Evolutionary conservation across 73 alveolate species (phyloP), one percentile per base, ranked within the genome.

Genomic region (Diophrys appendiculata): DNA sequence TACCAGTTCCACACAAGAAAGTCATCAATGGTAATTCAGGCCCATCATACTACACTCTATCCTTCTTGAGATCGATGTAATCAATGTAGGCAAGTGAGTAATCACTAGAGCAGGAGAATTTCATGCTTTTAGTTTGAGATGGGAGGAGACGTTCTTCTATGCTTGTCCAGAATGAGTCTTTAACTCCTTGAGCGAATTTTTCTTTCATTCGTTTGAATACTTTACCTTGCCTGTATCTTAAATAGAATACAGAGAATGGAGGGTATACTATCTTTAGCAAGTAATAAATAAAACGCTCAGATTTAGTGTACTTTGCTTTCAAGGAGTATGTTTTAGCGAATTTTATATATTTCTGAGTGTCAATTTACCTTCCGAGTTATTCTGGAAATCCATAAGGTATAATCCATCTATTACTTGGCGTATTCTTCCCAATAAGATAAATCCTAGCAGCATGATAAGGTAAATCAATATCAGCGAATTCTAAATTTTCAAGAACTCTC

Each of bases 61-160:
- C 78, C 65, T 73, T 80, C 52, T 67, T 75, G 0, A 80, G 54
- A 73, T 86, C 93, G 5, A 86, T 24, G 78, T 79, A 80, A 75
- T 86, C 93, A n/a, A 86, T 65, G 56, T 73, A 86, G 23, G 84
- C 89, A 64, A 86, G 33, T 5, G 89, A 72, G 52, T 64, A 73
- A 43, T 78, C 87, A 33, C 73, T 80, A 27, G 76, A 32, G 13
- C 69, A 54, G n/a, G 86, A 52, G 53, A 86, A 70, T 64, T 81
- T 78, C 29, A 79, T 25, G 1, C 34, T 76, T 54, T 34, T 76
- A 0, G 68, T 65, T 8, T 23, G 35, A 1, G 18, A 5, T 3
- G 43, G 76, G 26, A 26, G 5, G 29, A 14, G 32, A 24, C 43
- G 69, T 5, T 76, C 77, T 76, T 65, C 77, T 24, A 18, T 29